Base-by-base conservation (phyloP, 2,329 filamentous ascomycete species). In the Tolypocladium tropicale region DNA sequence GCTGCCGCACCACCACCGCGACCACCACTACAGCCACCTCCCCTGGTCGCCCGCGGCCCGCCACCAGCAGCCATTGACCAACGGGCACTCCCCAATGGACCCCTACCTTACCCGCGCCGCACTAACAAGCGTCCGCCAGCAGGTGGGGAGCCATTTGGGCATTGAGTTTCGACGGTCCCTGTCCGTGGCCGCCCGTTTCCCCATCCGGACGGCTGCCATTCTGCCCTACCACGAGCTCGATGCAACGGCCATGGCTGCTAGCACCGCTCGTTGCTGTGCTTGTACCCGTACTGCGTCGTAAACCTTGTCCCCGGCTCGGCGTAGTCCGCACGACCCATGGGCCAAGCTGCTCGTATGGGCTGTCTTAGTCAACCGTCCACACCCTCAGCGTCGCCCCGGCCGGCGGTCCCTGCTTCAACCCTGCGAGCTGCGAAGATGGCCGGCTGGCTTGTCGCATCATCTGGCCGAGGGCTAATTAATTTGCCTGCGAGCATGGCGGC, bases 331-430 rank as follows among this genome's bases (percentile, higher is more conserved):
- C n/a, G 39, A 11, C 39, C 12, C 21, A 18, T 18, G 21, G 37
- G 6, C n/a, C 37, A 16, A 43, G 23, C 23, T 23, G 23, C 39
- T 43, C 39, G 39, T 25, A 39, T 52, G 51, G 32, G 21, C 51
- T 39, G 34, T 52, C 51, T 52, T 52, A 52, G 51, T 52, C 51
- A 52, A 52, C 21, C 34, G 34, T 52, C 32, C 51, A 52, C 51
- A 39, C 33, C 50, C 11, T 28, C 50, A 25, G 16, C 33, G 32
- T 18, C 50, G 4, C n/a, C 43, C 25, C 14, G 25, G 6, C 21
- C 9, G 6, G 12, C 25, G 10, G 21, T 16, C 34, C 43, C 43
- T 25, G 37, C 7, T 9, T 32, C 43, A 32, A n/a, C 25, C 43
- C 43, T 48, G 25, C 16, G 43, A 49, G 32, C 46, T 49, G 46